Percentiles rank a stretch among this genome's conserved stretches.
These are phyloP conservation scores for Diaporthe citriasiana DNA, from an alignment of 2,329 filamentous ascomycete species.

Conservation along the genomic window DNA sequence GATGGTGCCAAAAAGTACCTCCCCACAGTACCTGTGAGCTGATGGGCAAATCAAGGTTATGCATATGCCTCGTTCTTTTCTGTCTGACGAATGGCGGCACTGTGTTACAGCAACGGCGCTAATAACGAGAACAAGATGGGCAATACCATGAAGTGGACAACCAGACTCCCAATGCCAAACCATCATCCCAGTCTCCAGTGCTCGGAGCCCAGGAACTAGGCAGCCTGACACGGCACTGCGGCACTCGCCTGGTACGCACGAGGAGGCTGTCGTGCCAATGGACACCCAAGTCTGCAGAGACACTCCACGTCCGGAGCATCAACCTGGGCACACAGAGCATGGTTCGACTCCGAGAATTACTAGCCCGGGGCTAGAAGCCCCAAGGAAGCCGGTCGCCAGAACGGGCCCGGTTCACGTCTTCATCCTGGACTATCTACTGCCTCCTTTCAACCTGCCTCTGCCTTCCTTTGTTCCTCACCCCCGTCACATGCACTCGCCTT, in stretches of 20 bases:
- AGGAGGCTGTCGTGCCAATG: conserved; percentile 3
- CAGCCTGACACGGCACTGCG: conserved; percentile 29
- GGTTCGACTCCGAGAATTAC: conserved; percentile 9
- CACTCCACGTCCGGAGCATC: conserved; percentile 5
- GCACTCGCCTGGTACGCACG: not conserved
- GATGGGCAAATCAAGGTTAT: not conserved
- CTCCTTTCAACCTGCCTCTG: not conserved
- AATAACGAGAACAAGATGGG: conserved; percentile 12
- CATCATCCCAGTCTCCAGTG: not conserved
- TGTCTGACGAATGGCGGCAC: conserved; percentile 17
- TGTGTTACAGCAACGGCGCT: conserved; percentile 12
- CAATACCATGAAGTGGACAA: conserved; percentile 29
- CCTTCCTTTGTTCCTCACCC: conserved; percentile 1
- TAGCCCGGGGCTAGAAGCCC: conserved; percentile 36
- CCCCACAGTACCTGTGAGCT: not conserved
- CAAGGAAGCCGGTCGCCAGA: conserved; percentile 35
- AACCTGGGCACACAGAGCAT: conserved; percentile 14
- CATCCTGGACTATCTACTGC: not conserved
- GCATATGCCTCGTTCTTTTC: conserved; percentile 8
- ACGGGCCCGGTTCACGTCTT: conserved; percentile 20
- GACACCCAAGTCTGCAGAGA: conserved; percentile 13
- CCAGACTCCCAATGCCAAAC: conserved; percentile 4
- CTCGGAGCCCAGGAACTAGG: conserved; percentile 19
- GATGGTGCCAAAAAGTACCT: conserved; percentile 32
- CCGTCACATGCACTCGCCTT: conserved; percentile 3